Evolutionary conservation across 139 green algal species (phyloP), one percentile per base, ranked within the genome.

Genomic region (Chlamydomonas eustigma): DNA sequence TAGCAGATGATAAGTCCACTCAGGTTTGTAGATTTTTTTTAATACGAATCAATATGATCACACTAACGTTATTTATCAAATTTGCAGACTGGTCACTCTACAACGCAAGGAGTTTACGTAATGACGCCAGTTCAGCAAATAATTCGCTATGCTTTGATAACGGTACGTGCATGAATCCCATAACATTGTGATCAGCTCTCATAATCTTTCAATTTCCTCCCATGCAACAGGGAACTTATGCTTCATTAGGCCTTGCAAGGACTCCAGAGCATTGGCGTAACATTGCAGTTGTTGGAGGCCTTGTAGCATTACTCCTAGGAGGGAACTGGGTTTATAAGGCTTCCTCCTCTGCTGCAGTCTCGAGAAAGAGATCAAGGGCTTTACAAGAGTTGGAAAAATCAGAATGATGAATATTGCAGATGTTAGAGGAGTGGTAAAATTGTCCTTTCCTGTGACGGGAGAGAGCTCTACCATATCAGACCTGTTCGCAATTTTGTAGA

Each of bases 41-140:
- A 22, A 22, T 58, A 28, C 44, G n/a, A n/a, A 58, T 58, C 12
- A 12, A 58, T 58, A 22, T 12, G 44, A 58, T 58, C 12, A 12
- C 22, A 58, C 12, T n/a, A 5, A 18, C 28, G 18, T n/a, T 30
- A 69, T 69, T n/a, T n/a, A n/a, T n/a, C n/a, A n/a, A n/a, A n/a
- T n/a, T n/a, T 44, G 2, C 78, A 84, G 74, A 70, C 31, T 12
- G 72, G 73, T 69, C 24, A 34, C 3, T 84, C 78, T 38, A 80
- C 64, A 51, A 58, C 34, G 0, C n/a, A 35, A 4, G 67, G 28
- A n/a, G 67, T 84, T 6, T 84, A 80, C 28, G 63, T 84, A 1
- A 81, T 84, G 78, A 87, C 82, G 12, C 78, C 82, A 1, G 72
- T 79, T 22, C 78, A 87, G 82, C 78, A 87, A 52, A 80, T 87